Evolutionary conservation across 1,284 basidiomycete species (phyloP).

Genomic region (Sporisorium scitamineum): DNA sequence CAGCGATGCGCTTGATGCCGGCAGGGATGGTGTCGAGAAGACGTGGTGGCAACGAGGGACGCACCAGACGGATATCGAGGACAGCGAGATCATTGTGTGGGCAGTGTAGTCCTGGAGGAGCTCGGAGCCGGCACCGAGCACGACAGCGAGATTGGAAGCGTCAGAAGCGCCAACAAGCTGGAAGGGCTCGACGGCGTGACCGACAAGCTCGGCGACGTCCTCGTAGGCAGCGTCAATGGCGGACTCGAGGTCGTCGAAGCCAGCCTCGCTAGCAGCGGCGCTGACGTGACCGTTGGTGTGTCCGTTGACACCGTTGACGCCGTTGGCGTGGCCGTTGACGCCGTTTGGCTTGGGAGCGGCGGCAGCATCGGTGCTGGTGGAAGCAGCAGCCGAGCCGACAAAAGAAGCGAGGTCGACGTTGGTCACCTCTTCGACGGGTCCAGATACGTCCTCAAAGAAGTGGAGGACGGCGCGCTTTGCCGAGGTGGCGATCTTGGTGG

Average conservation of each 20-base stretch:
- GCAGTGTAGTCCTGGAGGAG: slow-evolving; percentile 69
- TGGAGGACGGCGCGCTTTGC: slow-evolving; percentile 81
- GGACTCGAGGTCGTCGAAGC: slow-evolving; percentile 49
- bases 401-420: slow-evolving; percentile 59
- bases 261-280: slow-evolving; percentile 42
- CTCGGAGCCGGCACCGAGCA: slow-evolving; percentile 61
- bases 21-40: slow-evolving; percentile 78
- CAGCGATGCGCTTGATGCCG: slow-evolving; percentile 79
- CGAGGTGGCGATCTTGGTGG: slow-evolving; percentile 76
- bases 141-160: slow-evolving; percentile 58
- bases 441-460: slow-evolving; percentile 75
- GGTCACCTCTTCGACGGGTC: slow-evolving; percentile 67
- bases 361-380: slow-evolving; percentile 66
- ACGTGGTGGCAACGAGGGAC: slow-evolving; percentile 78
- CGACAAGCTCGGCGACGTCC: slow-evolving; percentile 54
- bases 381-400: slow-evolving; percentile 39
- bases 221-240: slow-evolving; percentile 55
- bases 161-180: slow-evolving; percentile 51
- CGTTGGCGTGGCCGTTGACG: slow-evolving; percentile 68
- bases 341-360: slow-evolving; percentile 69
- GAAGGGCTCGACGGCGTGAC: slow-evolving; percentile 60
- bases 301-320: slow-evolving; percentile 63
- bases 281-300: slow-evolving; percentile 46
- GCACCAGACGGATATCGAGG: slow-evolving; percentile 79
- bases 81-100: slow-evolving; percentile 73